A percentile compares a stretch with the other conserved stretches of the same genome.
These are phyloP conservation scores for Microdochium paspali DNA, from an alignment of 2,329 filamentous ascomycete species.

Conservation along the genomic window DNA sequence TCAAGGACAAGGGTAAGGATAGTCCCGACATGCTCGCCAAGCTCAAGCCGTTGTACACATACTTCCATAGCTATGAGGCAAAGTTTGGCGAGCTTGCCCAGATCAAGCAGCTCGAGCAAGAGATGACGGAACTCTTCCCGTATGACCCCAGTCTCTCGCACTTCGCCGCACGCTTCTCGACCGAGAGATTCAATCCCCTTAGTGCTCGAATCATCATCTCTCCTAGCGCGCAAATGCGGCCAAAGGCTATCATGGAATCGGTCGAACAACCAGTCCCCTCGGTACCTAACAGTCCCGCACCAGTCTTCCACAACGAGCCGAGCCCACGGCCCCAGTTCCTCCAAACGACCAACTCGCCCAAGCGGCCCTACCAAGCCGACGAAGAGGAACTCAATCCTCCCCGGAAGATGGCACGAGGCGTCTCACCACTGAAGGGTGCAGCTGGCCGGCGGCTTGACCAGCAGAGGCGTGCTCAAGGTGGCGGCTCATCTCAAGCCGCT, in stretches of 20 bases:
- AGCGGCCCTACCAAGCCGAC: constrained; percentile 53
- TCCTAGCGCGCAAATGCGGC: constrained; percentile 65
- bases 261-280: constrained; percentile 39
- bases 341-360: constrained; percentile 43
- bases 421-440: constrained; percentile 85
- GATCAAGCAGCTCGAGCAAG: constrained; percentile 80
- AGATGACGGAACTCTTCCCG: constrained; percentile 91
- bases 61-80: constrained; percentile 93
- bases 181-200: constrained; percentile 71
- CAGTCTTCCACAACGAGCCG: constrained; percentile 17
- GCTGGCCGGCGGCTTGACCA: constrained; percentile 79
- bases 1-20: constrained; percentile 66
- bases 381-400: constrained; percentile 68
- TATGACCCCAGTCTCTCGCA: constrained; percentile 68
- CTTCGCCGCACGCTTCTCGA: constrained; percentile 69
- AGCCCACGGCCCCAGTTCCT: constrained; percentile 40
- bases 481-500: constrained; percentile 21
- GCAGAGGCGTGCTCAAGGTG: constrained; percentile 50
- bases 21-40: constrained; percentile 67
- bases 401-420: constrained; percentile 80
- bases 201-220: constrained; percentile 76
- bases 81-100: constrained; percentile 88
- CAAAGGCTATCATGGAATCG: constrained; percentile 45
- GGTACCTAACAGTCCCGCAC: constrained; percentile 33
- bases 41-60: constrained; percentile 77